Base-by-base conservation (phyloP, 805 yeast genomes). In the Candida easanensis region DNA sequence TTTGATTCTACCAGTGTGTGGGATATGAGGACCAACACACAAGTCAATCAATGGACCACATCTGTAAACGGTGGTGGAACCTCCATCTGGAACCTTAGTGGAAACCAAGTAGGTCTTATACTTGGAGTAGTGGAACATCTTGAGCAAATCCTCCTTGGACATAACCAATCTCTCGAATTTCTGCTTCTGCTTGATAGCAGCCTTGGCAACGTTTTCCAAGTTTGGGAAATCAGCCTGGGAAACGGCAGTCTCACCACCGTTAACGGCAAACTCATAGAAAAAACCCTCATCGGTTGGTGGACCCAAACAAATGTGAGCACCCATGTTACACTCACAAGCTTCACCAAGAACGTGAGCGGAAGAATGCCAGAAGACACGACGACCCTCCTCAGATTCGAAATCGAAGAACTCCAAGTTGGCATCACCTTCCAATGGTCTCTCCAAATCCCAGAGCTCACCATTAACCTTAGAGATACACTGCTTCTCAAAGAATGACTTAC, bases 231-330 rank as follows among this genome's bases (percentile, higher is more conserved):
- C 98, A 36, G 78, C 74, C 62, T 84, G 91, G 39, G 89, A 71
- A 33, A 93, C 90, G 14, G 75, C 85, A 43, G 77, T 75, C 53
- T 82, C 82, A 50, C 83, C 80, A 57, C 91, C 90, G 47, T 79
- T 76, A 60, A 89, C 80, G 44, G 95, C 75, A 84, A 93, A 89
- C 65, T 93, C 99, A 68, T 93, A 93, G 73, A 91, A 93, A 71
- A 93, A 93, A 36, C 99, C 99, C 52, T 91, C 98, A 42, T 84
- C 88, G 48, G 97, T 91, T 65, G 99, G 99, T 25, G 99, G 99
- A 54, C 99, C 99, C 51, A 82, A 72, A 65, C 88, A 81, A 53
- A 93, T 80, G 65, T 91, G 96, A 52, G 96, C 95, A 54, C 97
- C 98, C 64, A 84, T 74, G 66, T 88, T 93, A 66, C 97, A 84